Base-by-base conservation (phyloP, 2,329 filamentous ascomycete species). In the Hymenoscyphus fructigenus region DNA sequence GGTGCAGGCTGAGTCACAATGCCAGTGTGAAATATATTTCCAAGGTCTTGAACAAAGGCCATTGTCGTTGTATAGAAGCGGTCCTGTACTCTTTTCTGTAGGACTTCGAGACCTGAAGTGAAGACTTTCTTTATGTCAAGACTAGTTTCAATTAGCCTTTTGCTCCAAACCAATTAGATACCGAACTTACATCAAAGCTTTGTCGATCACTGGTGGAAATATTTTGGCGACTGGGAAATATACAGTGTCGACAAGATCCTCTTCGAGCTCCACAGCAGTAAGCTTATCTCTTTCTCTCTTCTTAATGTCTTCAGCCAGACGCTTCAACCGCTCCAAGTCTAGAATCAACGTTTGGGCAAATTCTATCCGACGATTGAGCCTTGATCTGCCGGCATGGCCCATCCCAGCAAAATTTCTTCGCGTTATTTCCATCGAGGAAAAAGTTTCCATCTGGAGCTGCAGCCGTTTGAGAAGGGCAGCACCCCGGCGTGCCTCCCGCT, bases 361-460 rank as follows among this genome's bases (percentile, higher is more conserved):
- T 67, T 94, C 91, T 70, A 98, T 93, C 56, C 95, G 88, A 65
- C 93, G 85, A 60, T 89, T 83, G 34, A 99, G 82, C 59, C 92
- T 86, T 29, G 90, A 85, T 72, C 89, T 88, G 62, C 95, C 95
- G 57, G 88, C 88, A 50, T 91, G 88, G 6, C 95, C 95, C 92
- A 98, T 97, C 44, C 91, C 90, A n/a, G 91, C 91, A 78, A 97
- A 99, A 77, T 98, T 94, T 65, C 95, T 90, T 61, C 95, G 86
- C 1, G 95, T 97, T 69, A 99, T 89, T 78, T 99, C 95, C 90
- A 97, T 97, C 0, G 93, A 97, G 6, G 94, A 94, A 77, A 98
- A 99, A 0, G 92, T 92, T 77, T 98, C 94, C 84, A 97, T 91
- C 77, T 97, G 93, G 64, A 98, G 80, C 76, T 99, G 95, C 23